Percentiles rank a stretch among this genome's conserved stretches.
Conservation (phyloP, 352 stramenopile genomes). For the Thalassiosira mediterranea region DNA sequence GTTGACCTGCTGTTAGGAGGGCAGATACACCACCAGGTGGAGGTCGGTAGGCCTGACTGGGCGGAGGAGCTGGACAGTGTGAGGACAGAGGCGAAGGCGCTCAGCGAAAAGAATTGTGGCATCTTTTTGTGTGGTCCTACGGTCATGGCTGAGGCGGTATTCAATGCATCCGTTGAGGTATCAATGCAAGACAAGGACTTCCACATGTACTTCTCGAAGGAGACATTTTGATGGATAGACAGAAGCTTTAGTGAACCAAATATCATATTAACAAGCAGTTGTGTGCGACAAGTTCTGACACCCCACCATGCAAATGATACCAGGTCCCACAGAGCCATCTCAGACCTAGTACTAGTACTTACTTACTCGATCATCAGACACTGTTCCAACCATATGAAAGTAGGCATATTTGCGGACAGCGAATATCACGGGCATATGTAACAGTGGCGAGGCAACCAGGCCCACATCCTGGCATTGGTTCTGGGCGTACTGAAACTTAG, state of each 20-base stretch:
- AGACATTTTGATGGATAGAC: slow-evolving; percentile 20
- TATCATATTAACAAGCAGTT: neutral
- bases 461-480: no score
- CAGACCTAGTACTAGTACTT: no score
- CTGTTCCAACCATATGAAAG: no score
- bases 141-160: slow-evolving; percentile 74
- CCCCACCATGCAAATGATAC: no score
- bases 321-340: no score
- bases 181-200: slow-evolving; percentile 13
- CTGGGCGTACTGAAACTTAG: no score
- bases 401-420: no score
- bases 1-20: slow-evolving; percentile 85
- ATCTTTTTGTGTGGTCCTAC: slow-evolving; percentile 87
- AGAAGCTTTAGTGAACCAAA: neutral
- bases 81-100: slow-evolving; percentile 22
- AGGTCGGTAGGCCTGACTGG: slow-evolving; percentile 87
- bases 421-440: no score
- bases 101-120: slow-evolving; percentile 83
- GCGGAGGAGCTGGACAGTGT: slow-evolving; percentile 81
- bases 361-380: no score
- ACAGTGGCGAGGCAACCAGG: no score
- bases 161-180: slow-evolving; percentile 44
- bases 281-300: neutral
- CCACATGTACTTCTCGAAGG: slow-evolving; percentile 37
- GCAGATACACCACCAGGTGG: slow-evolving; percentile 84